A percentile compares a stretch with the other conserved stretches of the same genome.
phyloP scores from a whole-genome alignment of 805 yeast species.

The Maudiozyma turicensis region DNA sequence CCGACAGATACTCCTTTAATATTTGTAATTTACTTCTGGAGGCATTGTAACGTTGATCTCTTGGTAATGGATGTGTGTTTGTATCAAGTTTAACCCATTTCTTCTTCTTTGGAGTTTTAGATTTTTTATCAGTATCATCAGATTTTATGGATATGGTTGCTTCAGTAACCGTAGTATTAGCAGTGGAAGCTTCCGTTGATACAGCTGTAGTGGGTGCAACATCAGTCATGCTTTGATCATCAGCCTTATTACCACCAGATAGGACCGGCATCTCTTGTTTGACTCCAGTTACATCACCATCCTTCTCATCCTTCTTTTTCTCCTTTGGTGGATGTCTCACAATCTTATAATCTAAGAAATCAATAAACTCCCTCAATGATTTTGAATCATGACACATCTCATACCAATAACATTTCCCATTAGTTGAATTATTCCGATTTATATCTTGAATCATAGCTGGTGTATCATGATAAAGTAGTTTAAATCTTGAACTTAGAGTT shows the following conservation, averaged over 20 bases:
- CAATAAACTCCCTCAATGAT: conserved; percentile 13
- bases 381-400: conserved; percentile 18
- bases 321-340: conserved; percentile 2
- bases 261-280: background rate
- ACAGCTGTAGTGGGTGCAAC: background rate
- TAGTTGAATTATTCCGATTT: conserved; percentile 2
- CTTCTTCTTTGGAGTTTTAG: background rate
- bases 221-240: background rate
- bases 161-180: background rate
- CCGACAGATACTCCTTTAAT: conserved; percentile 12
- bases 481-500: conserved; percentile 15
- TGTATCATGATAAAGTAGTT: conserved; percentile 18
- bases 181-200: background rate
- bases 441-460: conserved; percentile 14
- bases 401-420: conserved; percentile 16
- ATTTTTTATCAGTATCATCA: background rate
- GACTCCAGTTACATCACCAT: background rate
- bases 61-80: conserved; percentile 15
- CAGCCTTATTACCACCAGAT: background rate
- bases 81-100: conserved; percentile 1
- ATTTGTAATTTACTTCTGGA: conserved; percentile 12
- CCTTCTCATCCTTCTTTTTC: conserved; percentile 1
- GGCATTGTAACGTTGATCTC: conserved; percentile 13
- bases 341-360: conserved; percentile 12
- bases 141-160: background rate